phyloP scores from a whole-genome alignment of 164 flowering plant genomes.

The Liquidambar formosana region DNA sequence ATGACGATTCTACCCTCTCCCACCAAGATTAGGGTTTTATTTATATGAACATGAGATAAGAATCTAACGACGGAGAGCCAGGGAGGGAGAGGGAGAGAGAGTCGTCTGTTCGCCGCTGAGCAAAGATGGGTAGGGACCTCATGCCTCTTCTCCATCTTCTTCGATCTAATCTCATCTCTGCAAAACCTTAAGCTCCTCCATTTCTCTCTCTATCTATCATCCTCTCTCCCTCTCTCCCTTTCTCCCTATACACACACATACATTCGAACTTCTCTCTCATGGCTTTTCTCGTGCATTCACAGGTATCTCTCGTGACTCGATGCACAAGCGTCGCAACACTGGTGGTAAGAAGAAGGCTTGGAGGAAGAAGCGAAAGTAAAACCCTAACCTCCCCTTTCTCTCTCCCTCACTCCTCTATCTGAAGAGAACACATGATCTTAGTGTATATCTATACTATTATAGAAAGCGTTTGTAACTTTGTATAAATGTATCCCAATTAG shows the following conservation, averaged over 20 bases:
- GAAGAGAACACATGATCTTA: not conserved
- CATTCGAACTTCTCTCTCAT: not conserved
- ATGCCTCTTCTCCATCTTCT: not conserved
- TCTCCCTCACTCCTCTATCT: not conserved
- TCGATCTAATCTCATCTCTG: not conserved
- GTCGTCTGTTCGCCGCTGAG: not conserved
- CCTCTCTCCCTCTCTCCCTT: too few relatives aligned
- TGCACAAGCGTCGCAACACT: constrained; percentile 75
- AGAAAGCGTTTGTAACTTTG: too few relatives aligned
- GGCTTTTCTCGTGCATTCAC: not conserved
- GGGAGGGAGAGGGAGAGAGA: not conserved
- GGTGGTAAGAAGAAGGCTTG: constrained; percentile 73
- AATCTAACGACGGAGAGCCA: not conserved
- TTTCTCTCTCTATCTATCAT: too few relatives aligned
- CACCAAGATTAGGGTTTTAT: too few relatives aligned
- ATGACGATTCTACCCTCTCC: too few relatives aligned
- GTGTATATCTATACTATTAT: not conserved
- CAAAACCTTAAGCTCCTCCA: not conserved
- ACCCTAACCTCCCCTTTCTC: not conserved
- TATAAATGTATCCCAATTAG: too few relatives aligned
- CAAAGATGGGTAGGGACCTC: not conserved
- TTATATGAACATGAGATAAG: too few relatives aligned
- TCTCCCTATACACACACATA: too few relatives aligned
- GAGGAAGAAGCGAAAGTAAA: constrained; percentile 71
- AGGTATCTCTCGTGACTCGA: constrained; percentile 68